phyloP scores from a whole-genome alignment of 345 rosid genomes.

The Schrenkiella parvula region DNA sequence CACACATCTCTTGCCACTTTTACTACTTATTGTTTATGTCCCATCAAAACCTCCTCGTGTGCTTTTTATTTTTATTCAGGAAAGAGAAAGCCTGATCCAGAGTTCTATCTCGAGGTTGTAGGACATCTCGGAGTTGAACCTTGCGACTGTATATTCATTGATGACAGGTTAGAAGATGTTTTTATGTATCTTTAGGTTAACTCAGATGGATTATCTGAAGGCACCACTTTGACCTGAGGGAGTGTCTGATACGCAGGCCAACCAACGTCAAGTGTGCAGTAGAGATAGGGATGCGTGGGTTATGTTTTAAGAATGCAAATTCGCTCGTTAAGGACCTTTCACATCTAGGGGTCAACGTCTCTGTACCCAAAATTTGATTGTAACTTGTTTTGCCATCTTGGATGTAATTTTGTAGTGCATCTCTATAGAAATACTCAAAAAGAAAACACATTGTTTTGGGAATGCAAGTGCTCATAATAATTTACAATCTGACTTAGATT shows the following conservation, averaged over 20 bases:
- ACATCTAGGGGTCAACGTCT: constrained; percentile 44
- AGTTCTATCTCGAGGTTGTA: constrained; percentile 55
- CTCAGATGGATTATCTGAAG: not conserved
- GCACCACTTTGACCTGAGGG: constrained; percentile 1
- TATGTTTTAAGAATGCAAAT: constrained; percentile 60
- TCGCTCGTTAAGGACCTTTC: constrained; percentile 48
- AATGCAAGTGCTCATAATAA: constrained; percentile 10
- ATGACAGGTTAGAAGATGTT: constrained; percentile 60
- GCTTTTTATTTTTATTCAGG: constrained; percentile 40
- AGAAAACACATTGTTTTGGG: not conserved
- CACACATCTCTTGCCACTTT: constrained; percentile 15
- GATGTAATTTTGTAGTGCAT: not conserved
- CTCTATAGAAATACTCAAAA: not conserved
- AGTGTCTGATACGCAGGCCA: constrained; percentile 39
- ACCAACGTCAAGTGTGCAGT: constrained; percentile 67
- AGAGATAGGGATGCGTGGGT: constrained; percentile 64
- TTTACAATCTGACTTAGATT: not conserved
- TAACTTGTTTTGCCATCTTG: constrained; percentile 1
- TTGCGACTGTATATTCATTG: constrained; percentile 64
- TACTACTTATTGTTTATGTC: not conserved
- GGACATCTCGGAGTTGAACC: constrained; percentile 70
- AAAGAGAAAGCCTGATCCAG: constrained; percentile 89
- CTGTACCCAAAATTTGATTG: constrained; percentile 17
- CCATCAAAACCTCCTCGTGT: not conserved
- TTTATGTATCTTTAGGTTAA: not conserved